phyloP scores from a whole-genome alignment of 164 flowering plant species.

The Pachysandra terminalis region DNA sequence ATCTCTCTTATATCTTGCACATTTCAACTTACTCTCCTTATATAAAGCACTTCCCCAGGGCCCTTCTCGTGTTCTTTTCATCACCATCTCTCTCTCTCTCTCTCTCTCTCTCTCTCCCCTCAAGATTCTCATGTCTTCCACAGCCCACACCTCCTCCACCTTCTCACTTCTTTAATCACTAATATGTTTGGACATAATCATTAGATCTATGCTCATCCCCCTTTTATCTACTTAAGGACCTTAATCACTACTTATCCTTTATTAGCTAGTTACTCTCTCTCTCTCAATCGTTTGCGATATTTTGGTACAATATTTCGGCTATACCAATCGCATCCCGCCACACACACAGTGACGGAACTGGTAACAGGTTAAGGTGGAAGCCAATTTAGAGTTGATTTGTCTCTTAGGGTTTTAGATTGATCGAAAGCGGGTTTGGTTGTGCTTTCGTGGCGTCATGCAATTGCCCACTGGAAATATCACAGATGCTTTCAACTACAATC shows the following conservation, averaged over 20 bases:
- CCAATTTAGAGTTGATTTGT: too few species aligned
- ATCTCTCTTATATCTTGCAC: conserved; percentile 21
- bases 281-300: too few species aligned
- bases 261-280: background rate
- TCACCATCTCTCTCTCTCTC: too few species aligned
- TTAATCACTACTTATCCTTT: background rate
- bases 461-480: too few species aligned
- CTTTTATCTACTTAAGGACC: conserved; percentile 25
- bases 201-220: conserved; percentile 16
- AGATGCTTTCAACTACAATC: too few species aligned
- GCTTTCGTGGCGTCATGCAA: too few species aligned
- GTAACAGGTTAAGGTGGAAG: too few species aligned
- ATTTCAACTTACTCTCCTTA: conserved; percentile 33
- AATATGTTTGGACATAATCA: conserved; percentile 34
- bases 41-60: conserved; percentile 26
- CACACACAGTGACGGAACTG: too few species aligned
- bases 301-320: too few species aligned
- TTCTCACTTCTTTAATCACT: conserved; percentile 20
- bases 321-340: too few species aligned
- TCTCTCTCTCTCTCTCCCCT: background rate
- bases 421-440: too few species aligned
- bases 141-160: background rate
- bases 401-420: too few species aligned
- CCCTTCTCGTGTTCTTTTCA: background rate
- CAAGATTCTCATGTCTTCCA: background rate